A percentile compares a stretch with the other conserved stretches of the same genome.
These are phyloP conservation scores for Artomyces pyxidatus DNA, from an alignment of 768 basidiomycete species.

Conservation along the genomic window DNA sequence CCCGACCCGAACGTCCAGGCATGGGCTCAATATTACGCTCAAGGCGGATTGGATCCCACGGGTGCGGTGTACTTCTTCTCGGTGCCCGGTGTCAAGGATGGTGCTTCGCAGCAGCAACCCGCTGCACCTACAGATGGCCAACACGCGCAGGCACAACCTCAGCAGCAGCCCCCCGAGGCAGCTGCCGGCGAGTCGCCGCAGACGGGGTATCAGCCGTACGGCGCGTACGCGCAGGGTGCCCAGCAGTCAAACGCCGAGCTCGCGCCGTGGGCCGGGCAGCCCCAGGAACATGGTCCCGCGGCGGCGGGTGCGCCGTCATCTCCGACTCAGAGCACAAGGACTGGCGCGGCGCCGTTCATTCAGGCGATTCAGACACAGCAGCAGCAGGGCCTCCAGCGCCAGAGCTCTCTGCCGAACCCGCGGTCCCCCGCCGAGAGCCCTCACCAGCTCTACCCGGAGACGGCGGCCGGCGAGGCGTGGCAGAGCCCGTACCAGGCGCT, in stretches of 20 bases:
- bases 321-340: not conserved
- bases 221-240: not conserved
- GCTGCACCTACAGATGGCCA: not conserved
- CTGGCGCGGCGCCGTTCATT: not conserved
- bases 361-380: constrained; percentile 2
- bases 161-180: not conserved
- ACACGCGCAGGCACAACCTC: not conserved
- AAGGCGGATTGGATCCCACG: constrained; percentile 65
- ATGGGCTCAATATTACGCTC: constrained; percentile 81
- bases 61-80: constrained; percentile 78
- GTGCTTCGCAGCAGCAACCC: too few relatives aligned
- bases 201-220: not conserved
- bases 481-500: constrained; percentile 9
- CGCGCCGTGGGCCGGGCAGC: not conserved
- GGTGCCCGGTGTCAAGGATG: constrained; percentile 64
- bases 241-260: not conserved
- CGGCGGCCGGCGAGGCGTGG: not conserved
- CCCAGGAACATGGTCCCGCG: not conserved
- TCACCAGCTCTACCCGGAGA: not conserved
- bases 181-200: too few relatives aligned
- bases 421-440: not conserved
- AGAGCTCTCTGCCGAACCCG: constrained; percentile 13
- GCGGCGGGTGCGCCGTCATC: not conserved
- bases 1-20: constrained; percentile 76
- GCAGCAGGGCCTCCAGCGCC: constrained; percentile 6